Percentiles rank a stretch among this genome's conserved stretches.
phyloP scores from a whole-genome alignment of 495 filamentous ascomycete species.

The Hyaloscypha finlandica region DNA sequence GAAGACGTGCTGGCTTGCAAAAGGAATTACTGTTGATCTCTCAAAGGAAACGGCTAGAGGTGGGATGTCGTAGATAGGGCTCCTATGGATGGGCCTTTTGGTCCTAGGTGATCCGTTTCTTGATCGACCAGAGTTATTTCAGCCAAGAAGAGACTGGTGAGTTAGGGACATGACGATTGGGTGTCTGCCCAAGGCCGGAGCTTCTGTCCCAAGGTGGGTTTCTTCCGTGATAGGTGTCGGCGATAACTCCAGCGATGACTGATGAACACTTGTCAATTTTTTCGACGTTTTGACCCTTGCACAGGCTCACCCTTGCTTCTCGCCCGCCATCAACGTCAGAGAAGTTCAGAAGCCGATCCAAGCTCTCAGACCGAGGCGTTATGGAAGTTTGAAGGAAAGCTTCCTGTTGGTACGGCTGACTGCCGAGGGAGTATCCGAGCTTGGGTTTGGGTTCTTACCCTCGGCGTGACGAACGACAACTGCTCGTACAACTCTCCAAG shows the following conservation, averaged over 20 bases:
- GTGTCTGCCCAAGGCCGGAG: background rate
- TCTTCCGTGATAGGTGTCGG: background rate
- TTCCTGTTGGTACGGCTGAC: background rate
- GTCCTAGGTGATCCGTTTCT: background rate
- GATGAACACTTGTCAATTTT: background rate
- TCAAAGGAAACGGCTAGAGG: background rate
- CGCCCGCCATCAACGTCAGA: background rate
- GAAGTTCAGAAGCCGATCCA: background rate
- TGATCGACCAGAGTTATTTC: background rate
- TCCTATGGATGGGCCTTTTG: background rate
- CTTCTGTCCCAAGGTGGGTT: background rate
- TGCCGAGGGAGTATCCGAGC: background rate
- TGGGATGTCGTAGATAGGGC: background rate
- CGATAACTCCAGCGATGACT: background rate
- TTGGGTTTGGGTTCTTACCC: background rate
- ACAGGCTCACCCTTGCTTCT: background rate
- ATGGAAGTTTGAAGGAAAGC: background rate
- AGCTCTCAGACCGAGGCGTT: background rate
- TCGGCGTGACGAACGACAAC: background rate
- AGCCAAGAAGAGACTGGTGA: background rate
- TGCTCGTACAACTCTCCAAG: background rate
- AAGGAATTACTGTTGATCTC: background rate
- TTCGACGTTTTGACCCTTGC: background rate
- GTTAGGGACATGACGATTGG: background rate
- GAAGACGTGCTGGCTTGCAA: background rate